Evolutionary conservation across 2,329 filamentous ascomycete species (phyloP).

Genomic region (Reticulascus tulasneorum): DNA sequence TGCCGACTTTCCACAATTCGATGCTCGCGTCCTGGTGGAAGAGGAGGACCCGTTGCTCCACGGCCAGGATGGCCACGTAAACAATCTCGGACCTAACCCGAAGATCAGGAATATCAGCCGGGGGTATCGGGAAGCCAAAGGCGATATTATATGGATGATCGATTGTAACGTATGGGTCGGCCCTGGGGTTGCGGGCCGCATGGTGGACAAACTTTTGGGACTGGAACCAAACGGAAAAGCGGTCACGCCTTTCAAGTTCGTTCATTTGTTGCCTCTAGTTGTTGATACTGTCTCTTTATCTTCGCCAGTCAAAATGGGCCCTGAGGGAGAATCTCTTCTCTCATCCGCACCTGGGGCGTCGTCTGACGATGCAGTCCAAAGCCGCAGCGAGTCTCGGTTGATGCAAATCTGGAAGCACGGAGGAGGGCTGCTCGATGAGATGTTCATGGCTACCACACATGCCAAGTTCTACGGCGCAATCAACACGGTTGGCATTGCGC

Average conservation of each 20-base stretch:
- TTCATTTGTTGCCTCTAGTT: conserved; percentile 87
- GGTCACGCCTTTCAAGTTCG: conserved; percentile 74
- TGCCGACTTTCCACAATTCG: conserved; percentile 65
- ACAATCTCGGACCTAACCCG: conserved; percentile 85
- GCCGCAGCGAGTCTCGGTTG: conserved; percentile 17
- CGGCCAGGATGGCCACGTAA: conserved; percentile 41
- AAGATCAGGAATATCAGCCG: conserved; percentile 97
- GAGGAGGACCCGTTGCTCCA: conserved; percentile 72
- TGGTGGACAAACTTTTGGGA: conserved; percentile 85
- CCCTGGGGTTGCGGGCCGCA: conserved; percentile 72
- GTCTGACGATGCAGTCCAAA: conserved; percentile 23
- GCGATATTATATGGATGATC: conserved; percentile 88
- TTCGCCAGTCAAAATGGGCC: neutral
- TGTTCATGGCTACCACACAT: conserved; percentile 90
- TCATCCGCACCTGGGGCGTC: conserved; percentile 28
- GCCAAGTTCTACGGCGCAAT: conserved; percentile 98
- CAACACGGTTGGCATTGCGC: conserved; percentile 85
- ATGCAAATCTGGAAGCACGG: conserved; percentile 38
- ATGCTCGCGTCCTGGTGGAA: conserved; percentile 74
- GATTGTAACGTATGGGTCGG: conserved; percentile 97
- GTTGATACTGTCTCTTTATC: conserved; percentile 68
- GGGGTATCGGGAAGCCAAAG: conserved; percentile 82
- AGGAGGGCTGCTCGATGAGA: conserved; percentile 85
- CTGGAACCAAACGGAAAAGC: conserved; percentile 44
- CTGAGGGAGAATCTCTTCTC: conserved; percentile 27